Percentiles rank a stretch among this genome's conserved stretches.
Evolutionary conservation across 257 asterid genomes (phyloP).

Genomic region (Nicotiana obtusifolia): DNA sequence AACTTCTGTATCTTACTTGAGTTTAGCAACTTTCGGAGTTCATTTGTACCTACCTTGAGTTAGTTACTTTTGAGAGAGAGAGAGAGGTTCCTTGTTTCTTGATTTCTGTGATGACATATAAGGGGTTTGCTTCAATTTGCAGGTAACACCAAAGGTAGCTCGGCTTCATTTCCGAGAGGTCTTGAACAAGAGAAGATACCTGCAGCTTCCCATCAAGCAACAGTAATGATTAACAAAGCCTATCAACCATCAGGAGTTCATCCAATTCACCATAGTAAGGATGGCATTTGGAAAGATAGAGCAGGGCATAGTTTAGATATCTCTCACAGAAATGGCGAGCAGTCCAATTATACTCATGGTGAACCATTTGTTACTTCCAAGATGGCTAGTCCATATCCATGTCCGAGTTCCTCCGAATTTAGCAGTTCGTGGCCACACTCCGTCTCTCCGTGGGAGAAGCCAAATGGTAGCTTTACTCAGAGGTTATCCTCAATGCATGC

Average conservation of each 20-base stretch:
- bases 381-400: constrained; percentile 37
- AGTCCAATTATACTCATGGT: constrained; percentile 28
- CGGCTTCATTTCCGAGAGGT: constrained; percentile 27
- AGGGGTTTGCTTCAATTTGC: constrained; percentile 28
- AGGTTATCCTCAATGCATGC: constrained; percentile 33
- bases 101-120: background rate
- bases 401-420: constrained; percentile 32
- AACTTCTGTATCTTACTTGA: background rate
- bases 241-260: constrained; percentile 29
- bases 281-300: constrained; percentile 45
- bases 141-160: constrained; percentile 46
- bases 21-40: background rate
- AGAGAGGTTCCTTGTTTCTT: background rate
- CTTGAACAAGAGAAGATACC: constrained; percentile 40
- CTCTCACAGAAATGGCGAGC: constrained; percentile 31
- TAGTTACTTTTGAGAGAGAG: background rate
- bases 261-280: constrained; percentile 40
- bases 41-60: background rate
- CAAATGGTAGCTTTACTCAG: constrained; percentile 46
- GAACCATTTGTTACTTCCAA: constrained; percentile 44
- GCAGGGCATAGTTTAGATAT: constrained; percentile 29
- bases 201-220: constrained; percentile 31
- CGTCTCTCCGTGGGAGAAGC: constrained; percentile 55
- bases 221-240: constrained; percentile 35
- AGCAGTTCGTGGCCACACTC: constrained; percentile 48